phyloP scores from a whole-genome alignment of 306 rosid species.

The Adenanthera pavonina region DNA sequence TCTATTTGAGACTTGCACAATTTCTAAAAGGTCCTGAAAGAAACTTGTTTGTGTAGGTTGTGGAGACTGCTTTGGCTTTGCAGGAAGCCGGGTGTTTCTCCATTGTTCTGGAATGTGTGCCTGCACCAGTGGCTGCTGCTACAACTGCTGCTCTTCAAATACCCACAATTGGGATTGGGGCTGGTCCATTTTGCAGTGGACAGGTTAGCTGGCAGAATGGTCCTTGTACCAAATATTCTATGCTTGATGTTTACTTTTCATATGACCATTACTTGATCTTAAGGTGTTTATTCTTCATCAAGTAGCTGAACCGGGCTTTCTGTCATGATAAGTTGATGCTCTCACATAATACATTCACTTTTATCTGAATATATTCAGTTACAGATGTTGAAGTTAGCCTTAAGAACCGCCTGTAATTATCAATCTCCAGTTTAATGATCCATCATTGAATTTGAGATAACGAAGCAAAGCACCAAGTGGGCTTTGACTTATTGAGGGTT shows the following conservation, averaged over 20 bases:
- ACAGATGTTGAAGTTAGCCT: conserved; percentile 21
- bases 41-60: conserved; percentile 58
- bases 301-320: conserved; percentile 18
- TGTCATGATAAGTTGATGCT: conserved; percentile 1
- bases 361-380: conserved; percentile 22
- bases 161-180: conserved; percentile 96
- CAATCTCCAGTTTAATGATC: conserved; percentile 1
- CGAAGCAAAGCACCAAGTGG: not conserved
- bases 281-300: conserved; percentile 21
- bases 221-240: conserved; percentile 16
- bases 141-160: conserved; percentile 75
- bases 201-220: conserved; percentile 50
- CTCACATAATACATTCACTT: conserved; percentile 25
- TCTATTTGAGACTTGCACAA: conserved; percentile 14
- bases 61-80: conserved; percentile 84
- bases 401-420: not conserved
- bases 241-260: not conserved
- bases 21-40: conserved; percentile 15
- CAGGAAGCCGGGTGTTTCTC: conserved; percentile 90
- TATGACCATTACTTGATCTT: not conserved
- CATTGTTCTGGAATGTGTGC: conserved; percentile 90
- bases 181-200: conserved; percentile 96
- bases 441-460: conserved; percentile 20
- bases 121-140: conserved; percentile 87
- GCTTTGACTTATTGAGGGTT: conserved; percentile 6